A percentile compares a stretch with the other conserved stretches of the same genome.
phyloP scores from a whole-genome alignment of 1,284 basidiomycete genomes.

The Phlebopus sp. region DNA sequence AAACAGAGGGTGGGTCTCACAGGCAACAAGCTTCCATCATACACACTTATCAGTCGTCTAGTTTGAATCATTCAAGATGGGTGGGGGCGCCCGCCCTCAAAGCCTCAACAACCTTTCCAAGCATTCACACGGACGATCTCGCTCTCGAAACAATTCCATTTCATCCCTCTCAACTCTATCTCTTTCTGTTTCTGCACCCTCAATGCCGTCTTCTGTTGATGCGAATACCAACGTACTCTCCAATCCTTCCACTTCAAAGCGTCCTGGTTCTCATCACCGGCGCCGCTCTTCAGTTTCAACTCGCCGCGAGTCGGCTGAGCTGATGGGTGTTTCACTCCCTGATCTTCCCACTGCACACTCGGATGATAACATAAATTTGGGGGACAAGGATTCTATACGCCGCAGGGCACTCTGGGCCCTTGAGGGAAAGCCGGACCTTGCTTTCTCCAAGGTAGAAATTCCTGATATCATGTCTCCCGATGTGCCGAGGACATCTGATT shows the following conservation, averaged over 20 bases:
- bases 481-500: conserved; percentile 55
- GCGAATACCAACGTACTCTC: conserved; percentile 30
- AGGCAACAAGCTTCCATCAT: background rate
- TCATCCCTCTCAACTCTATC: conserved; percentile 34
- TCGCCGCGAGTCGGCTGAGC: conserved; percentile 75
- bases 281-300: conserved; percentile 84
- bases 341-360: conserved; percentile 53
- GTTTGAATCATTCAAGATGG: conserved; percentile 66
- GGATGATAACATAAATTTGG: conserved; percentile 64
- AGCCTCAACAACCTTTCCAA: conserved; percentile 29
- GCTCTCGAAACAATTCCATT: conserved; percentile 60
- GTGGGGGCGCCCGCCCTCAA: conserved; percentile 37
- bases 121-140: conserved; percentile 61
- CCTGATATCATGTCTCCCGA: conserved; percentile 65
- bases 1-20: conserved; percentile 42
- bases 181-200: conserved; percentile 40
- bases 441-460: conserved; percentile 73
- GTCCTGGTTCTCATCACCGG: conserved; percentile 69
- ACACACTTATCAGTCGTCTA: conserved; percentile 25
- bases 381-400: conserved; percentile 73
- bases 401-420: conserved; percentile 75
- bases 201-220: conserved; percentile 35
- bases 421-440: conserved; percentile 69
- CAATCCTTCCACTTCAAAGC: conserved; percentile 45
- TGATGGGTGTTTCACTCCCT: conserved; percentile 75